Base-by-base conservation (phyloP, 345 rosid genomes). In the Lepidium aucheri region DNA sequence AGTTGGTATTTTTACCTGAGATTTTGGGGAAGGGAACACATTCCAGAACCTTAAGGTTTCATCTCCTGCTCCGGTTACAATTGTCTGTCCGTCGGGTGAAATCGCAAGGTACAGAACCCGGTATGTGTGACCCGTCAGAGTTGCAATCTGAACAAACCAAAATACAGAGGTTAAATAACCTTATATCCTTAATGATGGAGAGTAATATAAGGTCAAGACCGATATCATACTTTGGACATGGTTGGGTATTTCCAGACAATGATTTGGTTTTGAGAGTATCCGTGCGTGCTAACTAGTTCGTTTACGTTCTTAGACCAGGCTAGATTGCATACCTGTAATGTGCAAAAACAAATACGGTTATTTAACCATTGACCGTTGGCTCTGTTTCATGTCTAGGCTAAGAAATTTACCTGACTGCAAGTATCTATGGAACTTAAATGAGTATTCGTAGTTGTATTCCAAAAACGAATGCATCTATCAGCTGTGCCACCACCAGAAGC, bases 401-500 rank as follows among this genome's bases (percentile, higher is more conserved):
- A 43, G n/a, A 9, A 18, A 53, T 24, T 13, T 56, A 94, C 99
- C 96, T 90, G 99, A 76, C 99, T 90, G 58, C 93, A 88, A 41
- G 99, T 94, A 78, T 94, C 97, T 72, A 90, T 80, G 73, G 96
- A 90, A 72, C 96, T 90, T 54, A 94, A 81, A 42, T 86, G 97
- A 28, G 96, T 85, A 68, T 90, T 90, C 1, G 97, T 86, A 11
- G 96, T 80, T 57, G 99, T 94, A 76, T 94, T 94, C 99, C 99
- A 94, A 73, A 90, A 94, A 11, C 99, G 90, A 73, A 90, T 88
- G 74, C 96, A 93, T 44, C 96, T 82, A 55, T 94, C 99, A 36
- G 97, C 96, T 46, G 97, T 90, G 44, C 99, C 99, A 30, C 99
- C 99, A 16, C 99, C 99, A 57, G 97, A 94, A 46, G 96, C 99